A percentile compares a stretch with the other conserved stretches of the same genome.
Evolutionary conservation across 116 monocot species (phyloP).

Genomic region (Papilionanthe hybrid): DNA sequence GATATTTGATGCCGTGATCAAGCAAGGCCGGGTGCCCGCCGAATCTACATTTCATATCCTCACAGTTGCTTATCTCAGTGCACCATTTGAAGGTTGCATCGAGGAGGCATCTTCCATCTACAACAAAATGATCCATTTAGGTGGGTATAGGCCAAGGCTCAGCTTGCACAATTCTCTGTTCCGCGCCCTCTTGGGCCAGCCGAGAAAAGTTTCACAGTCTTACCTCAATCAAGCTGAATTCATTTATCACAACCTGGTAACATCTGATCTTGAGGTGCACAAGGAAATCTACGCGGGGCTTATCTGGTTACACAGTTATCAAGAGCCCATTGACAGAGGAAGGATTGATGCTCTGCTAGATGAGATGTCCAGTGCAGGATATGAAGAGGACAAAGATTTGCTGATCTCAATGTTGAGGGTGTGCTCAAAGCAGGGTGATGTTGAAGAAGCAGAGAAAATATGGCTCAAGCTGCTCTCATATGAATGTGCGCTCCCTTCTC

Average conservation of each 20-base stretch:
- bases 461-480: slow-evolving; percentile 57
- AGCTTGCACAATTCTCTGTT: slow-evolving; percentile 91
- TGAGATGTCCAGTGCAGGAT: slow-evolving; percentile 47
- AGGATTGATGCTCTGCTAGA: slow-evolving; percentile 55
- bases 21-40: slow-evolving; percentile 62
- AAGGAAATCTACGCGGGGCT: slow-evolving; percentile 78
- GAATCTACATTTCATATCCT: slow-evolving; percentile 90
- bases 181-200: slow-evolving; percentile 49
- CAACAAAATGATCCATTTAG: slow-evolving; percentile 80
- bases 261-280: slow-evolving; percentile 42
- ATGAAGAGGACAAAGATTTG: slow-evolving; percentile 59
- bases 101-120: slow-evolving; percentile 80
- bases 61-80: slow-evolving; percentile 69
- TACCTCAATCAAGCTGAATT: slow-evolving; percentile 82
- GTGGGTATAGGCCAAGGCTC: slow-evolving; percentile 68
- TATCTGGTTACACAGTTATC: slow-evolving; percentile 90
- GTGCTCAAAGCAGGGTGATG: slow-evolving; percentile 65
- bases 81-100: slow-evolving; percentile 50
- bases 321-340: slow-evolving; percentile 62
- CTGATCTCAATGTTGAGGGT: slow-evolving; percentile 74
- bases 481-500: slow-evolving; percentile 45
- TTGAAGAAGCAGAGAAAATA: slow-evolving; percentile 53
- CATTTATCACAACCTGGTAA: slow-evolving; percentile 67
- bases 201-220: slow-evolving; percentile 43
- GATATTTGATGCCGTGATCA: slow-evolving; percentile 68